Percentiles rank a stretch among this genome's conserved stretches.
These are phyloP conservation scores for Plectosphaerella cucumerina DNA, from an alignment of 2,329 filamentous ascomycete genomes.

Conservation along the genomic window DNA sequence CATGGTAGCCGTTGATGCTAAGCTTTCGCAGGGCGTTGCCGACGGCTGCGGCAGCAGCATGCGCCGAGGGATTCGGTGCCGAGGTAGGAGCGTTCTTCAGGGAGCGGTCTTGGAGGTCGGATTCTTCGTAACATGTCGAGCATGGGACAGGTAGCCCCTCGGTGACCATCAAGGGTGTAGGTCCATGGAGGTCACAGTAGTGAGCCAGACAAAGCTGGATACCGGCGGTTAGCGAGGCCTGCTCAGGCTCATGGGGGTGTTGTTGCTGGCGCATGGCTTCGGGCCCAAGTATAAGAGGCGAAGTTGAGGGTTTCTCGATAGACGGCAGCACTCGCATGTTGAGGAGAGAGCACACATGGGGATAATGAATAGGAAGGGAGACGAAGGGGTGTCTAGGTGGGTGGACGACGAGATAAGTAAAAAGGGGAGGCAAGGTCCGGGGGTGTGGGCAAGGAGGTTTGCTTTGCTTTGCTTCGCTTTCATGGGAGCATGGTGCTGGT, in stretches of 20 bases:
- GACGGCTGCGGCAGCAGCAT: constrained; percentile 28
- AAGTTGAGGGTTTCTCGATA: constrained; percentile 8
- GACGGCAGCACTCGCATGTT: constrained; percentile 11
- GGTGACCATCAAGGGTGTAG: constrained; percentile 66
- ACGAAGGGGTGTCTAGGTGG: neutral
- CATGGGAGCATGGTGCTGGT: neutral
- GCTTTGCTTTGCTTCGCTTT: neutral
- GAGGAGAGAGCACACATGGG: neutral
- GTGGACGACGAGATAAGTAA: neutral
- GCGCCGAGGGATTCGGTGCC: constrained; percentile 26
- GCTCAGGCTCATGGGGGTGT: constrained; percentile 1
- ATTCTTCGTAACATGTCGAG: constrained; percentile 50
- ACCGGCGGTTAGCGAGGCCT: constrained; percentile 12
- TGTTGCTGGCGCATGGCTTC: constrained; percentile 9
- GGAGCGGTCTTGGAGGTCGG: constrained; percentile 27
- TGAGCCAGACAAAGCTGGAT: constrained; percentile 65
- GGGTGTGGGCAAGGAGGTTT: neutral
- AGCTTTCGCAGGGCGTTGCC: constrained; percentile 45
- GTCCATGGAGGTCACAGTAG: constrained; percentile 67
- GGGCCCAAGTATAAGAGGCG: constrained; percentile 1
- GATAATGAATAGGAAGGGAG: neutral
- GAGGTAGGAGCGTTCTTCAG: constrained; percentile 33
- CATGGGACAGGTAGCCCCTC: constrained; percentile 61
- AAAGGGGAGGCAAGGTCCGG: neutral
- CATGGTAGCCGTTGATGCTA: constrained; percentile 36